Base-by-base conservation (phyloP, 768 basidiomycete species). In the Hygrophorus pudorinus region DNA sequence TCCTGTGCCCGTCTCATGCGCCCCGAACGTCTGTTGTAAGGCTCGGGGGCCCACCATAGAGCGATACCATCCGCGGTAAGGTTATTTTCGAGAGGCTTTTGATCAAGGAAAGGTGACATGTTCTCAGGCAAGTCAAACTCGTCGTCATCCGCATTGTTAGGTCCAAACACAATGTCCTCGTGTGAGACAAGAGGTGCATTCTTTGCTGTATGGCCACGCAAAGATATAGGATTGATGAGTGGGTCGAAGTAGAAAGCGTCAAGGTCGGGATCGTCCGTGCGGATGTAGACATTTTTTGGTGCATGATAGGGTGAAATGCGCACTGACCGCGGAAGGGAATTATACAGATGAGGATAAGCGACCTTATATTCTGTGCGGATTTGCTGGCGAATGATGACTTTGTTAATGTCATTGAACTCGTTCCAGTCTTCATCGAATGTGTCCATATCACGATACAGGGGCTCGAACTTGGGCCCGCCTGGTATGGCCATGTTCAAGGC, bases 241-340 rank as follows among this genome's bases (percentile, higher is more conserved):
- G 94, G 93, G 62, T 98, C 96, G 58, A 96, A 99, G 66, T 98
- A 98, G 69, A 98, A 99, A 0, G 96, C 92, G 10, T 94, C 94
- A 14, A 99, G 75, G 66, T 99, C 94, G n/a, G 96, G 96, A 57
- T 99, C 93, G 49, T 99, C 96, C 28, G 93, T 97, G 47, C 93
- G 89, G 62, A 99, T 97, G 65, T 98, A 99, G 42, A 99, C 92
- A 60, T 89, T 97, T 72, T 98, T 97, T 18, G 92, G 88, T 20
- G 71, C 71, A 59, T 99, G 96, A 61, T 98, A 98, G 9, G 84
- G 78, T 14, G 88, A 85, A 43, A 99, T 83, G 43, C 77, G 85
- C 44, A 99, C 92, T 18, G 91, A 89, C 27, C 94, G 87, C 37
- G 96, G 96, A 7, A 96, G 74, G 29, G 96, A 96, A 65, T 99